phyloP scores from a whole-genome alignment of 116 monocot genomes.

The Thalassia testudinum region DNA sequence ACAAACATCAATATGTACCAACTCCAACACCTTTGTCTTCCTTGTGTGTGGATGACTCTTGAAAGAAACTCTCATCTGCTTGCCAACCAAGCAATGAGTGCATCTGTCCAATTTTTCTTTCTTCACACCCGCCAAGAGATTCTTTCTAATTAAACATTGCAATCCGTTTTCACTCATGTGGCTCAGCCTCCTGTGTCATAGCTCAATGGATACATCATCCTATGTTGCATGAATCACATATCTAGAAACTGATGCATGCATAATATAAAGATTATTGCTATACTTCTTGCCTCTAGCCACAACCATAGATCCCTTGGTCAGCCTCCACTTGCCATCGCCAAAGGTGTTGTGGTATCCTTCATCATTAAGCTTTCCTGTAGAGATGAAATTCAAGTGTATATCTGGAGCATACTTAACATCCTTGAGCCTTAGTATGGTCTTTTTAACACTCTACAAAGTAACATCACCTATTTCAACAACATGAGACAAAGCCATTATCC shows the following conservation, averaged over 20 bases:
- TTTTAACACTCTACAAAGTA: too few species aligned
- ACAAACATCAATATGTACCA: slow-evolving; percentile 4
- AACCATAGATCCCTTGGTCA: not conserved
- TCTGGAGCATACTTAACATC: too few species aligned
- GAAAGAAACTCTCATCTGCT: not conserved
- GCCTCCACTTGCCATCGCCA: not conserved
- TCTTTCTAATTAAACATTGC: not conserved
- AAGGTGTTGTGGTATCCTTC: not conserved
- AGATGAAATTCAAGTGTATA: slow-evolving; percentile 2
- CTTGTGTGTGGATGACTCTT: not conserved
- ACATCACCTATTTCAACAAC: too few species aligned
- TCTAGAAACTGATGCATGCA: too few species aligned
- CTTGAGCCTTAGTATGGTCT: too few species aligned
- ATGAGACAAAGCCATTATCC: too few species aligned
- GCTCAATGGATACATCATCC: too few species aligned
- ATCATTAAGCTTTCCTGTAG: slow-evolving; percentile 3
- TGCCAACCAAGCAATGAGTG: not conserved
- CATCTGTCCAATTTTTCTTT: not conserved
- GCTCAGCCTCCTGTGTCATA: slow-evolving; percentile 4
- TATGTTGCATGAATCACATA: too few species aligned
- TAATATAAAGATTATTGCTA: too few species aligned
- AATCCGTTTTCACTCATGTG: slow-evolving; percentile 7
- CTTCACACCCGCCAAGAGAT: not conserved
- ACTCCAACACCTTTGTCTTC: slow-evolving; percentile 1
- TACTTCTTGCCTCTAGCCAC: not conserved